Percentiles rank a stretch among this genome's conserved stretches.
These are phyloP conservation scores for Rhodotorula diobovata DNA, from an alignment of 768 basidiomycete species.

Conservation along the genomic window DNA sequence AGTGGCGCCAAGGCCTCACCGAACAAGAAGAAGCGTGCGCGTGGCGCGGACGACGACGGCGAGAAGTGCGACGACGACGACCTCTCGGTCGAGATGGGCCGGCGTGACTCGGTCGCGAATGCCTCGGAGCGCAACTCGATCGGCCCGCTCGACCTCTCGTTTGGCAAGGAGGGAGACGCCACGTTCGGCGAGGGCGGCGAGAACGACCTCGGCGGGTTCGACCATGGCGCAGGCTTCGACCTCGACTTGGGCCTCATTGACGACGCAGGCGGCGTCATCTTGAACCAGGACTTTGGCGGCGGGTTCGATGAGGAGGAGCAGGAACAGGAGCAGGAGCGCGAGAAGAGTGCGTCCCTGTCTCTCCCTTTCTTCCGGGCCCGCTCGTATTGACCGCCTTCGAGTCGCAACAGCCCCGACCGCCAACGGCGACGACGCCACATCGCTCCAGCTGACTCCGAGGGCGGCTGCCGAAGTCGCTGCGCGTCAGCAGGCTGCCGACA, in stretches of 20 bases:
- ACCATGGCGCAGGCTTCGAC: conserved; percentile 33
- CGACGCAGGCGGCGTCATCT: conserved; percentile 33
- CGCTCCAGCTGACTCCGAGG: conserved; percentile 50
- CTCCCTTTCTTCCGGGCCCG: conserved; percentile 47
- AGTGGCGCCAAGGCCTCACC: conserved; percentile 38
- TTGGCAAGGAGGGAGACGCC: conserved; percentile 12
- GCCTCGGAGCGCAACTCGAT: conserved; percentile 54
- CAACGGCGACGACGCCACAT: conserved; percentile 16
- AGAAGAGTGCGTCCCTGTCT: conserved; percentile 53
- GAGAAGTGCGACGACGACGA: conserved; percentile 51
- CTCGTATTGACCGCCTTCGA: not conserved
- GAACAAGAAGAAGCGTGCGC: conserved; percentile 41
- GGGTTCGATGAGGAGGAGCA: conserved; percentile 61
- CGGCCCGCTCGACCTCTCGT: conserved; percentile 52
- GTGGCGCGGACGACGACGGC: conserved; percentile 42
- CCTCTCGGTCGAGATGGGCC: conserved; percentile 46
- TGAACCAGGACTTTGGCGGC: conserved; percentile 66
- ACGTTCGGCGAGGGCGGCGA: conserved; percentile 15
- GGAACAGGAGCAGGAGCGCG: too few species aligned
- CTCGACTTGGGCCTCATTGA: conserved; percentile 35
- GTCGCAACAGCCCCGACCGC: not conserved
- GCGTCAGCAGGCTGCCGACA: conserved; percentile 39
- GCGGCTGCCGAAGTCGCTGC: conserved; percentile 50
- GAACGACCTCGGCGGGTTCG: conserved; percentile 37
- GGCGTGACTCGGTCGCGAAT: conserved; percentile 20